Percentiles rank a stretch among this genome's conserved stretches.
Conservation (phyloP, 495 filamentous ascomycete species). For the Hypoxylon cercidicola region DNA sequence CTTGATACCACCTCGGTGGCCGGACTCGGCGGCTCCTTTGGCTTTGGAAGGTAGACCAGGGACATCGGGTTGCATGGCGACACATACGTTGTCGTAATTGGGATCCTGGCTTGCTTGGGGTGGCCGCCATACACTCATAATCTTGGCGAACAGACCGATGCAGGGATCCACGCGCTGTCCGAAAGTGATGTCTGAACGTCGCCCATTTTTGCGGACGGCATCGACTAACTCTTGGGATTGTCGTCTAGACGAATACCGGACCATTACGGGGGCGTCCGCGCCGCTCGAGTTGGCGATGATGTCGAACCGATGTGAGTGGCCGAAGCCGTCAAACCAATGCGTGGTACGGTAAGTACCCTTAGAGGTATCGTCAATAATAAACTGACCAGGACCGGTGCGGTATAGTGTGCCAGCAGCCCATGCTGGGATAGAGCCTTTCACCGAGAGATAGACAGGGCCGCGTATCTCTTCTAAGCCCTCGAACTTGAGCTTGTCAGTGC, state of each 20-base stretch:
- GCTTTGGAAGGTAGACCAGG: constrained; percentile 54
- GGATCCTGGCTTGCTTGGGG: constrained; percentile 30
- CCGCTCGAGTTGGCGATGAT: constrained; percentile 56
- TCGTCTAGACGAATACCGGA: constrained; percentile 78
- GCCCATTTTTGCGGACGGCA: constrained; percentile 63
- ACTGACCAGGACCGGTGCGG: constrained; percentile 75
- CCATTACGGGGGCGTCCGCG: constrained; percentile 45
- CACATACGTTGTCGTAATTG: constrained; percentile 64
- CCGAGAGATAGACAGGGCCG: constrained; percentile 52
- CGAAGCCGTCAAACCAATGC: constrained; percentile 87
- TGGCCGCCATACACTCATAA: constrained; percentile 64
- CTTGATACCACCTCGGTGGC: constrained; percentile 48
- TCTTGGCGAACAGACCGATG: constrained; percentile 71
- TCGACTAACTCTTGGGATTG: constrained; percentile 67
- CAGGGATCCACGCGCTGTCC: constrained; percentile 75
- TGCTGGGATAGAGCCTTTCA: constrained; percentile 55
- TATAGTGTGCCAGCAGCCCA: constrained; percentile 71
- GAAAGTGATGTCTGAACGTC: constrained; percentile 61
- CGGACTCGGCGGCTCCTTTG: constrained; percentile 30
- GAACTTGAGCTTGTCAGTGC: constrained; percentile 48
- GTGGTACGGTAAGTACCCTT: constrained; percentile 64
- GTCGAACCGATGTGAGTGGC: constrained; percentile 78
- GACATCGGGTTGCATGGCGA: constrained; percentile 68
- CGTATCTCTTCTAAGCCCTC: constrained; percentile 58
- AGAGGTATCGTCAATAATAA: constrained; percentile 64